These are phyloP conservation scores for Cladosporium sphaerospermum DNA, from an alignment of 2,329 filamentous ascomycete species.

Conservation along the genomic window DNA sequence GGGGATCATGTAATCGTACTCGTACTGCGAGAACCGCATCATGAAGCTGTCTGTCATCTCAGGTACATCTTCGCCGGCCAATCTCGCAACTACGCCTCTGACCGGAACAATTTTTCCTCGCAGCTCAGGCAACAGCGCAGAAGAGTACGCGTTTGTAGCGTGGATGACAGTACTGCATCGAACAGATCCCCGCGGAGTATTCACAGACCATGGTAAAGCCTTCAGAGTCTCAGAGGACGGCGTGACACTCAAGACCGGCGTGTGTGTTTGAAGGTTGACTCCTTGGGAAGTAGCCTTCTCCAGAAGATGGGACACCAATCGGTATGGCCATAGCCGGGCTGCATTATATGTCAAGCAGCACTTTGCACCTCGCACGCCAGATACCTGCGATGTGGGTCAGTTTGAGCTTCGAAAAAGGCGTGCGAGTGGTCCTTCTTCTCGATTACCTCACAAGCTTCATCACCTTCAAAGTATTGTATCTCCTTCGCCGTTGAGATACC, in stretches of 20 bases:
- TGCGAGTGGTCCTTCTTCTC: no score
- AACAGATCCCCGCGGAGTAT: slow-evolving; percentile 20
- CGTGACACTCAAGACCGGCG: slow-evolving; percentile 45
- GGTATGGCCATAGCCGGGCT: slow-evolving; percentile 70
- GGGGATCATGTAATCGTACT: slow-evolving; percentile 35
- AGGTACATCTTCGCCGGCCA: slow-evolving; percentile 16
- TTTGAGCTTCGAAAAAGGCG: neutral
- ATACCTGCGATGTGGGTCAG: slow-evolving; percentile 22
- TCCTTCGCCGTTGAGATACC: neutral
- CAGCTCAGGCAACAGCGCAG: slow-evolving; percentile 29
- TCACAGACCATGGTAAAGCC: slow-evolving; percentile 8
- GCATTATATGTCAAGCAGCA: slow-evolving; percentile 42
- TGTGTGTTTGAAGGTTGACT: slow-evolving; percentile 71
- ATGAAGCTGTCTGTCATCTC: slow-evolving; percentile 21
- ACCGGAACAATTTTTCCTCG: slow-evolving; percentile 29
- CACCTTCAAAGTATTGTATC: neutral
- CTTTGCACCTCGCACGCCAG: slow-evolving; percentile 35
- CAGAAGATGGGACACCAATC: slow-evolving; percentile 65
- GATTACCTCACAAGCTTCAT: no score
- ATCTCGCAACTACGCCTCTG: slow-evolving; percentile 16
- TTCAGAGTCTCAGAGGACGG: neutral
- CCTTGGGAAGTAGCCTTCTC: slow-evolving; percentile 46
- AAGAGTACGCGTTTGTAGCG: slow-evolving; percentile 33
- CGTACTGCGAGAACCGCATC: neutral
- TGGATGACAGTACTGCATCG: slow-evolving; percentile 24